A percentile compares a stretch with the other conserved stretches of the same genome.
Conservation (phyloP, 257 asterid species). For the Solanum microdontum region DNA sequence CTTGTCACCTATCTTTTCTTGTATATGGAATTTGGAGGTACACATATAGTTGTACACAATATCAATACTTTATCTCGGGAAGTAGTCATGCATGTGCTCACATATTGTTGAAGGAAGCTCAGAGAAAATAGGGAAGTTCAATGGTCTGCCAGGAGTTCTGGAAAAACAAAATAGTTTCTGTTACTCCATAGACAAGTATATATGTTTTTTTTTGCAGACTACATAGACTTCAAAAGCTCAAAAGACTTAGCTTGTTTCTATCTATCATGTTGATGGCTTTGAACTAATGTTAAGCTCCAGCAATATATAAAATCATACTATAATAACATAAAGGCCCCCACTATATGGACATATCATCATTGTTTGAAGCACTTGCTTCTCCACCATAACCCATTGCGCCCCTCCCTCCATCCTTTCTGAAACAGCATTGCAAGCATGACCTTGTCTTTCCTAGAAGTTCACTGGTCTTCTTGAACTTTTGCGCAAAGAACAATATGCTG, state of each 20-base stretch:
- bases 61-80: neutral
- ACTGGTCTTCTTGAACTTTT: neutral
- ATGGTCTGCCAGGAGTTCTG: neutral
- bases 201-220: neutral
- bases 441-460: neutral
- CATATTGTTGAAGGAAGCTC: neutral
- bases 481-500: neutral
- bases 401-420: neutral
- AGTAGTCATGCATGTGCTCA: neutral
- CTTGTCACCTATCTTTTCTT: neutral
- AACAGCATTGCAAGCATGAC: neutral
- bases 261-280: neutral
- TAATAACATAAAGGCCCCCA: neutral
- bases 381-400: neutral
- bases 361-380: neutral
- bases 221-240: neutral
- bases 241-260: neutral
- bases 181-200: neutral
- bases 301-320: neutral
- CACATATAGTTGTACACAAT: neutral
- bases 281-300: neutral
- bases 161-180: neutral
- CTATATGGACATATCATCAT: neutral
- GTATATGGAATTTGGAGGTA: neutral
- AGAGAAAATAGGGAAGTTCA: neutral